phyloP scores from a whole-genome alignment of 2,329 filamentous ascomycete species.

The Neofusicoccum cordaticola region DNA sequence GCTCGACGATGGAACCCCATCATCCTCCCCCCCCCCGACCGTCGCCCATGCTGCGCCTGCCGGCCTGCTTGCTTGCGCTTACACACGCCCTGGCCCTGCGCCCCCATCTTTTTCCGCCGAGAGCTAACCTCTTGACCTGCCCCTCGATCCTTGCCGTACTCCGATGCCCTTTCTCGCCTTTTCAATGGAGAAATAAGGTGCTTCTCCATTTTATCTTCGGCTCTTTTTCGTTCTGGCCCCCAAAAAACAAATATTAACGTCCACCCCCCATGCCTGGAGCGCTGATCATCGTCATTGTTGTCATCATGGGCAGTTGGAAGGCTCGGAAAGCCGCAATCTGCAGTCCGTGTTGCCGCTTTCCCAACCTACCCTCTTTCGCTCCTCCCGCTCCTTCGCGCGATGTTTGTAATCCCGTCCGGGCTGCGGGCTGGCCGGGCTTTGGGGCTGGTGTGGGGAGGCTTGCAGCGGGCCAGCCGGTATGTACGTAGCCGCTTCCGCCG shows the following conservation, averaged over 20 bases:
- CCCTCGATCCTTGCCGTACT: background rate
- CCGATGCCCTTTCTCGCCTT: background rate
- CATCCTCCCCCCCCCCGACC: background rate
- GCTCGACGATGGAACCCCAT: background rate
- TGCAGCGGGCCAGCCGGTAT: conserved; percentile 6
- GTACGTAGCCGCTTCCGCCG: conserved; percentile 13
- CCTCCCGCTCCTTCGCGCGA: background rate
- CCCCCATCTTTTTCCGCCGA: conserved; percentile 1
- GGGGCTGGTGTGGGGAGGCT: background rate
- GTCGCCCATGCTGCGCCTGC: conserved; percentile 2
- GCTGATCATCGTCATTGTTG: background rate
- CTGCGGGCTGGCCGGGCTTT: background rate
- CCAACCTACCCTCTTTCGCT: background rate
- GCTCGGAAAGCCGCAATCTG: background rate
- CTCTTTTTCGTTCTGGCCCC: background rate
- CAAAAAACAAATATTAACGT: background rate
- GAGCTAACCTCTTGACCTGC: background rate
- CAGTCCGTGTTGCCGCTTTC: too few relatives aligned
- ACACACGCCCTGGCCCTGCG: background rate
- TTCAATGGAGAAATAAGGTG: background rate
- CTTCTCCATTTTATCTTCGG: conserved; percentile 2
- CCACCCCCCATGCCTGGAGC: background rate
- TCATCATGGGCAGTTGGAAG: background rate
- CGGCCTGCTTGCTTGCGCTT: background rate
- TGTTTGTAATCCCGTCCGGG: too few relatives aligned